Base-by-base conservation (phyloP, 2,329 filamentous ascomycete genomes). In the Fusarium hainanense region DNA sequence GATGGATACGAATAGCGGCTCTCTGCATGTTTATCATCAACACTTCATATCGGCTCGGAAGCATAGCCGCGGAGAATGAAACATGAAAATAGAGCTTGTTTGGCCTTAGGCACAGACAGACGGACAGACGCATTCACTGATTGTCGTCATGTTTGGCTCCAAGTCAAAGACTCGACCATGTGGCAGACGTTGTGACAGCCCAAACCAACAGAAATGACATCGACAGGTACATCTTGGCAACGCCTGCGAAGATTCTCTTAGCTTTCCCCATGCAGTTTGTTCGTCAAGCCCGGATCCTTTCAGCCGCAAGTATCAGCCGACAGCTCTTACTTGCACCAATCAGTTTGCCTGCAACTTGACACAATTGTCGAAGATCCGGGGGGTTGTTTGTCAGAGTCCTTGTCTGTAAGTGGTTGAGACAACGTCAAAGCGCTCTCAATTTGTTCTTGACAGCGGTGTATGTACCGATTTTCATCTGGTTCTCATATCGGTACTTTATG, bases 381-480 rank as follows among this genome's bases (percentile, higher is more conserved):
- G 18, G 21, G 12, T 41, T 58, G 63, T 68, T 70, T 70, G 57
- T 28, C 40, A 28, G 43, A 40, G 18, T 14, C 21, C 18, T 43
- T 37, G 16, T 23, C 30, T 52, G 23, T 48, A 42, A 30, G 46
- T 21, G 21, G 37, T 47, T 25, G 52, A 32, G 11, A n/a, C 21
- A 28, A 12, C 18, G 30, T 51, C 23, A 40, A 27, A 37, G 49
- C 21, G 23, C 16, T 7, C 20, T 28, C n/a, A 18, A 18, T 12
- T 11, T 48, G n/a, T 21, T 32, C 14, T 37, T 43, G 21, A 18
- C 30, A 43, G 37, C 14, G 54, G 21, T 43, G 12, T 27, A n/a
- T 54, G 20, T 20, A 28, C 27, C 32, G 47, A 28, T 23, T 23
- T n/a, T 28, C 40, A 28, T 27, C 34, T 40, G 55, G 14, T 52